These are phyloP conservation scores for Blakeslea trispora DNA, from an alignment of 371 early-diverging fungal species.

Conservation along the genomic window DNA sequence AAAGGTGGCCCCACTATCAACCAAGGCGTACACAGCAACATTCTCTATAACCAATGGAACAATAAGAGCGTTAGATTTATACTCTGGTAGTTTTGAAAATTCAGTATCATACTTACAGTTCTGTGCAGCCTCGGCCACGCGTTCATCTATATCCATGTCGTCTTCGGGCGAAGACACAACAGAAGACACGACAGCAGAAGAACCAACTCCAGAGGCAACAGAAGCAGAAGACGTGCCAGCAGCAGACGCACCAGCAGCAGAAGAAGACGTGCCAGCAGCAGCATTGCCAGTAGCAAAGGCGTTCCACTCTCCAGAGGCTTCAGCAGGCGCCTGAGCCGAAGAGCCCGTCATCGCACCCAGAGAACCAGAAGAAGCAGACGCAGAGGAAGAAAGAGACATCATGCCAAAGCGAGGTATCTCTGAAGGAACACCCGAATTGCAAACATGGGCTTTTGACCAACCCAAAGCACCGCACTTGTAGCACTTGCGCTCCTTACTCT, in stretches of 20 bases:
- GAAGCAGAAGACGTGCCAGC: background rate
- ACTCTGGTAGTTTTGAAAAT: slow-evolving; percentile 1
- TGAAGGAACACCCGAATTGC: background rate
- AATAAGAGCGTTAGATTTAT: slow-evolving; percentile 3
- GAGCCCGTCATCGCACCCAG: no score
- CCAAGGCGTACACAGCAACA: slow-evolving; percentile 5
- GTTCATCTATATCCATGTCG: slow-evolving; percentile 4
- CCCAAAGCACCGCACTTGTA: slow-evolving; percentile 1
- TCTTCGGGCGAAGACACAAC: no score
- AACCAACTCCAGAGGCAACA: background rate
- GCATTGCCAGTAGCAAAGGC: no score
- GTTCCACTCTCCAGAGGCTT: no score
- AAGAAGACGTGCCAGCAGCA: no score
- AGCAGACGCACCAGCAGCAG: background rate
- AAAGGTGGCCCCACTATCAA: slow-evolving; percentile 13
- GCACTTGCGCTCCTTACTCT: background rate
- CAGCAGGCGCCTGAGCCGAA: no score
- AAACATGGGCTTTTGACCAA: background rate
- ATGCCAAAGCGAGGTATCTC: no score
- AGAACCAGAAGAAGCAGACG: no score
- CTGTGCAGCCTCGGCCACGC: background rate
- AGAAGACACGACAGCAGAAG: no score
- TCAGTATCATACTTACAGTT: slow-evolving; percentile 8
- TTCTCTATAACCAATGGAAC: slow-evolving; percentile 11
- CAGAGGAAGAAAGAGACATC: no score